Percentiles rank a stretch among this genome's conserved stretches.
Evolutionary conservation across 2,329 filamentous ascomycete species (phyloP).

Genomic region (Apiospora malaysiana): DNA sequence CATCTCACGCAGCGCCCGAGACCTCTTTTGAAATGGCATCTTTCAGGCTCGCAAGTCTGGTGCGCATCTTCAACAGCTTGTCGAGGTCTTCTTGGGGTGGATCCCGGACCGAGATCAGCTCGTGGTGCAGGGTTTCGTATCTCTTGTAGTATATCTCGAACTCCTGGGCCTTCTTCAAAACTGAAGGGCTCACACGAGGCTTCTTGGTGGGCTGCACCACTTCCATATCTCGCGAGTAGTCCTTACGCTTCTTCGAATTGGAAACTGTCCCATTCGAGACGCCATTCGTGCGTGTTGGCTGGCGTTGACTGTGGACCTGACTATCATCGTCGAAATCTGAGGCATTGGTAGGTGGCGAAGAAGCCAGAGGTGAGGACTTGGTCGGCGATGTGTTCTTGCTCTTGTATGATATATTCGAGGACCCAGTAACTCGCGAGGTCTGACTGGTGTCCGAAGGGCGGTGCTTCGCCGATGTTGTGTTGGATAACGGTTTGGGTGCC

Average conservation of each 20-base stretch:
- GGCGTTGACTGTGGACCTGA: slow-evolving; percentile 26
- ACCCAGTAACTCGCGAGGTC: slow-evolving; percentile 49
- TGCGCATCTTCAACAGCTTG: slow-evolving; percentile 60
- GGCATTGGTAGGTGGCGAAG: slow-evolving; percentile 69
- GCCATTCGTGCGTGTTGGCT: slow-evolving; percentile 28
- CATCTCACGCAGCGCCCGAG: slow-evolving; percentile 35
- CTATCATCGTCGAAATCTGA: slow-evolving; percentile 62
- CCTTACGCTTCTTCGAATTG: slow-evolving; percentile 52
- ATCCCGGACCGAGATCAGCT: slow-evolving; percentile 56
- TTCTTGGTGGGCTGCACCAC: slow-evolving; percentile 46
- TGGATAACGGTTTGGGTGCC: slow-evolving; percentile 38
- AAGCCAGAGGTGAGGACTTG: slow-evolving; percentile 70
- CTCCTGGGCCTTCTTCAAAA: slow-evolving; percentile 58
- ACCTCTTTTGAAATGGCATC: slow-evolving; percentile 59
- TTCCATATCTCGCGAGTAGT: slow-evolving; percentile 34
- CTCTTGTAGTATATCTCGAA: slow-evolving; percentile 63
- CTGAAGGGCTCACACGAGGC: slow-evolving; percentile 50
- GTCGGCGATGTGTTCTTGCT: slow-evolving; percentile 62
- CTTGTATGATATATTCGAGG: slow-evolving; percentile 50
- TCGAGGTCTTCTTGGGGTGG: slow-evolving; percentile 58
- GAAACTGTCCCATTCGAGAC: slow-evolving; percentile 35
- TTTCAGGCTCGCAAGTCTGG: slow-evolving; percentile 62
- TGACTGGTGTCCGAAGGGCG: slow-evolving; percentile 56
- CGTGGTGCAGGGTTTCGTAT: slow-evolving; percentile 62
- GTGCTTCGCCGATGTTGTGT: slow-evolving; percentile 46